These are phyloP conservation scores for Cystofilobasidium ferigula DNA, from an alignment of 768 basidiomycete species.

Conservation along the genomic window DNA sequence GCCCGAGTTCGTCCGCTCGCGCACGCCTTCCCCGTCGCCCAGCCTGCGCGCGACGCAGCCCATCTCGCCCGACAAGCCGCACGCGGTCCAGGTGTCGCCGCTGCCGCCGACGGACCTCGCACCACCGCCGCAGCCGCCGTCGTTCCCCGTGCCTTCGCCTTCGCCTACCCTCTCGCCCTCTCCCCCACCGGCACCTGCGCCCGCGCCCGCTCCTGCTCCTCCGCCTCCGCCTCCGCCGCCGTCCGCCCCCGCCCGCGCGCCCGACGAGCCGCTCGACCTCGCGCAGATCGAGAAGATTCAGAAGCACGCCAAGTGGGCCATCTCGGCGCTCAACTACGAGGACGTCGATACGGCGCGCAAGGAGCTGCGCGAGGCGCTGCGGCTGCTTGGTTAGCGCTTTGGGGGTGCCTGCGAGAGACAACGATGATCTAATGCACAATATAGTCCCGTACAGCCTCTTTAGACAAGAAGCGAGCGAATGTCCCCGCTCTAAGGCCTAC, in stretches of 20 bases:
- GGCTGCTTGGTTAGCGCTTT: constrained; percentile 33
- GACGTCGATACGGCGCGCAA: constrained; percentile 74
- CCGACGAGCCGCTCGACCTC: constrained; percentile 36
- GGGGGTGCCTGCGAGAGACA: too few relatives aligned
- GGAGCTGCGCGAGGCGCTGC: constrained; percentile 67
- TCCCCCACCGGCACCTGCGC: constrained; percentile 26
- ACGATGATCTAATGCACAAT: too few relatives aligned
- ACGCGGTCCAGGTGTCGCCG: constrained; percentile 7
- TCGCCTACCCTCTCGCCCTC: constrained; percentile 28
- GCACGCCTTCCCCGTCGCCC: constrained; percentile 28
- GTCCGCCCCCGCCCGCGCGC: constrained; percentile 23
- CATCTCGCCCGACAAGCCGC: constrained; percentile 24
- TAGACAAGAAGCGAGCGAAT: too few relatives aligned
- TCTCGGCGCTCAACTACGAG: constrained; percentile 91
- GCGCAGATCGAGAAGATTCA: constrained; percentile 59
- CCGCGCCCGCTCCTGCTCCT: constrained; percentile 15
- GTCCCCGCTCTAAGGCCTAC: too few relatives aligned
- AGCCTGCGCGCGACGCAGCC: constrained; percentile 23
- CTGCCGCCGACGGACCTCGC: constrained; percentile 20
- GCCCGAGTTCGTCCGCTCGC: constrained; percentile 30
- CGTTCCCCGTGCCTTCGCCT: constrained; percentile 21
- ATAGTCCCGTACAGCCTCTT: too few relatives aligned
- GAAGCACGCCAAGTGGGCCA: constrained; percentile 85
- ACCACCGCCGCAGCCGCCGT: constrained; percentile 26
- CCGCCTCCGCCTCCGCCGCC: constrained; percentile 13